Evolutionary conservation across 2,329 filamentous ascomycete genomes (phyloP).

Genomic region (Didymella pinodella): DNA sequence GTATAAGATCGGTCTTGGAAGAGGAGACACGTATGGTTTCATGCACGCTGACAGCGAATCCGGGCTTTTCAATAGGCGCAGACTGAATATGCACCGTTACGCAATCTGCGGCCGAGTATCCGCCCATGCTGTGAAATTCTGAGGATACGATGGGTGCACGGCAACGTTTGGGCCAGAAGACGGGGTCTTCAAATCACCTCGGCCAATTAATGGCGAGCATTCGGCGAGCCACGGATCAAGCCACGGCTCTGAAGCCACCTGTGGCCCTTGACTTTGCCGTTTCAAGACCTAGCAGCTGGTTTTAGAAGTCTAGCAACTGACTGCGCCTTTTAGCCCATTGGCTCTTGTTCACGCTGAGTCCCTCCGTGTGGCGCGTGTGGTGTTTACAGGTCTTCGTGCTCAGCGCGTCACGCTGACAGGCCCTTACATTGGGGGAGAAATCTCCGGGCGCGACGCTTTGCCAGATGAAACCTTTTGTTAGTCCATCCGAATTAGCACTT

Average conservation of each 20-base stretch:
- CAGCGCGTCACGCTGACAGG: conserved; percentile 8
- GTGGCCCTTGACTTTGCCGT: background rate
- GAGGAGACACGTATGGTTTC: conserved; percentile 16
- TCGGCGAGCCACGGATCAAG: conserved; percentile 7
- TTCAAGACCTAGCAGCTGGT: conserved; percentile 3
- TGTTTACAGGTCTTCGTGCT: conserved; percentile 5
- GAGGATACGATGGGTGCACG: conserved; percentile 20
- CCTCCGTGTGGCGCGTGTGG: background rate
- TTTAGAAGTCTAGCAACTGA: background rate
- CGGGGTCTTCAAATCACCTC: conserved; percentile 6
- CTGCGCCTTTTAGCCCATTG: conserved; percentile 17
- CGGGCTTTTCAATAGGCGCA: conserved; percentile 15
- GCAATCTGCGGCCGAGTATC: conserved; percentile 21
- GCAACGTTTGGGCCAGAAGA: conserved; percentile 16
- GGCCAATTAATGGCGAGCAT: conserved; percentile 17
- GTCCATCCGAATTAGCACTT: background rate
- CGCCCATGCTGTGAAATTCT: conserved; percentile 11
- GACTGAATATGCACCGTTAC: conserved; percentile 16
- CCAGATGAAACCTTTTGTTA: background rate
- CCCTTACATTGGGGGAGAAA: background rate
- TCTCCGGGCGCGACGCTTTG: background rate
- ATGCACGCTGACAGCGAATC: conserved; percentile 16
- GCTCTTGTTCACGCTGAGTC: conserved; percentile 1
- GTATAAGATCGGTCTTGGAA: conserved; percentile 8
- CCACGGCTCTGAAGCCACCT: conserved; percentile 3